Conservation (phyloP, 306 rosid genomes). For the Potentilla sterilis region DNA sequence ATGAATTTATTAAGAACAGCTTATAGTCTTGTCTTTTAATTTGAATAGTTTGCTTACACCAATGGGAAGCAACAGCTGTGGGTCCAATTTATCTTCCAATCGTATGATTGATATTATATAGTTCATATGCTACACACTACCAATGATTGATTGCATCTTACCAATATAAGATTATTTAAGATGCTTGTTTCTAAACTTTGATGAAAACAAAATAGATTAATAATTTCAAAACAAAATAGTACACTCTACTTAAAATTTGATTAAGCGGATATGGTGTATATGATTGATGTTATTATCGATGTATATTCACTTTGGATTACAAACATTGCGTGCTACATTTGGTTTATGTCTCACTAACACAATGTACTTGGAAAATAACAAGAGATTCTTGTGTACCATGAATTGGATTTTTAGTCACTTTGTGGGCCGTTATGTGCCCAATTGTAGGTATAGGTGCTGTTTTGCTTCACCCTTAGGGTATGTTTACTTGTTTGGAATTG, state of each 20-base stretch:
- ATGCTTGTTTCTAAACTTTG: not conserved
- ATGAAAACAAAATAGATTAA: not conserved
- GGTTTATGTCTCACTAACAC: not conserved
- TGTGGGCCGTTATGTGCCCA: not conserved
- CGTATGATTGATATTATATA: not conserved
- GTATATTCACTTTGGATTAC: not conserved
- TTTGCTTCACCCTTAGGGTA: too few species aligned
- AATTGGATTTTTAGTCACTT: not conserved
- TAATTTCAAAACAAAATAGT: not conserved
- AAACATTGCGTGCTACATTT: not conserved
- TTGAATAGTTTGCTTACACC: not conserved
- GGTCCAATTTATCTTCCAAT: not conserved
- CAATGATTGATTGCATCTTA: not conserved
- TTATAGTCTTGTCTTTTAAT: not conserved
- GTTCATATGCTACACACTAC: not conserved
- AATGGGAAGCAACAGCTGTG: not conserved
- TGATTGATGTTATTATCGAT: not conserved
- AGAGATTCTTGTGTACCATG: not conserved
- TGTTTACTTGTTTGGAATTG: too few species aligned
- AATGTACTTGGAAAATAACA: not conserved
- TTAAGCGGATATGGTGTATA: not conserved
- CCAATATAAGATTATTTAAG: not conserved
- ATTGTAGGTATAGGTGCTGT: not conserved
- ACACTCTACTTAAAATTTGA: not conserved
- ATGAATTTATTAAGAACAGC: too few species aligned